Base-by-base conservation (phyloP, 495 filamentous ascomycete genomes). In the Aspergillus mulundensis region DNA sequence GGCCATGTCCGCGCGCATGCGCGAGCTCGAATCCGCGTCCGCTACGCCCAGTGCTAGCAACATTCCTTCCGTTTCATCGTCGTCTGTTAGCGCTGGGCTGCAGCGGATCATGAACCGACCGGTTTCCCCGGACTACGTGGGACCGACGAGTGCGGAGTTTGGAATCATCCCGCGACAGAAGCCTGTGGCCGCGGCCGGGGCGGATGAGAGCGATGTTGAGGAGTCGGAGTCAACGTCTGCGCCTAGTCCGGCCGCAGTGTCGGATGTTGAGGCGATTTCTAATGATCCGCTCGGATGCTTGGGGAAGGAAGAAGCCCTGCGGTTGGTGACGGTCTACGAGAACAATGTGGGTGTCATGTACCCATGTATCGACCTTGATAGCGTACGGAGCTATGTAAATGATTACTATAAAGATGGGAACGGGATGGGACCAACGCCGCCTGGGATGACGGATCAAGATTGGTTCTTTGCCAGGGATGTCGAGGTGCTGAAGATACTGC, bases 301-400 rank as follows among this genome's bases (percentile, higher is more conserved):
- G 1, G 66, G 67, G 0, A 49, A 83, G 60, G 77, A 85, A 40
- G 88, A 95, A 59, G 81, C 88, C 44, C 64, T 89, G 8, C 80
- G 87, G 0, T 68, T 95, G 16, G 84, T 87, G 48, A 70, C 80
- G 7, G 77, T 91, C 0, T 88, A 88, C 64, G 86, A 91, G 48
- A 87, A 95, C 58, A 87, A 89, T 60, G 81, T 92, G 46, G 86
- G 87, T 11, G 71, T 88, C 42, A 92, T 93, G 88, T 95, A 92
- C 66, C 89, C 89, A 0, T 82, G 92, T 32, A 70, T 94, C 14
- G 78, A 87, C 60, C 84, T 93, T 39, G 82, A 88, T 20, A 76
- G 77, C 43, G 74, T 90, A 46, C 70, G 74, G 25, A 64, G 58
- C 23, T 77, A 75, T 39, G 68, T 70, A 12, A 52, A 60, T 8